A percentile compares a stretch with the other conserved stretches of the same genome.
Evolutionary conservation across 73 alveolate species (phyloP).

Genomic region (Diophrys sp.): DNA sequence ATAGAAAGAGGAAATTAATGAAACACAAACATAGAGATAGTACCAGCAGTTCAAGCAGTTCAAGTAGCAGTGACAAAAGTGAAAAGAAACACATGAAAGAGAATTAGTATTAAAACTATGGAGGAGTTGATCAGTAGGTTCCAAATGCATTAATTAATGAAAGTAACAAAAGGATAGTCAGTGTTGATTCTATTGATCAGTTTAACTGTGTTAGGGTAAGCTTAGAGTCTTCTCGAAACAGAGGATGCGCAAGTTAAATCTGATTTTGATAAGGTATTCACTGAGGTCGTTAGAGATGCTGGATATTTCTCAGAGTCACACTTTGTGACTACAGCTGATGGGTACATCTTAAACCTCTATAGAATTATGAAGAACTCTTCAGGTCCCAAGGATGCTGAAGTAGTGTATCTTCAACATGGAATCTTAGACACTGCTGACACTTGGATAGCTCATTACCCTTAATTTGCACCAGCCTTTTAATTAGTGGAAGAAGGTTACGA

Average conservation of each 20-base stretch:
- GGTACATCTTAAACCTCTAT: slow-evolving; percentile 46
- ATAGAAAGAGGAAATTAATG: too few relatives aligned
- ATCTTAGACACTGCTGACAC: slow-evolving; percentile 80
- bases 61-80: too few relatives aligned
- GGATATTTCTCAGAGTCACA: slow-evolving; percentile 55
- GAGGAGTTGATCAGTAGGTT: too few relatives aligned
- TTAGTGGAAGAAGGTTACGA: slow-evolving; percentile 76
- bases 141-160: too few relatives aligned
- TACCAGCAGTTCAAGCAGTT: too few relatives aligned
- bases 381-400: slow-evolving; percentile 31
- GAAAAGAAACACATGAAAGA: too few relatives aligned
- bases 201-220: neutral
- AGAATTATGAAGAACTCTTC: slow-evolving; percentile 19
- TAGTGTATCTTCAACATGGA: slow-evolving; percentile 85
- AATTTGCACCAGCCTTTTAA: slow-evolving; percentile 66
- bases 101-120: too few relatives aligned
- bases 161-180: too few relatives aligned
- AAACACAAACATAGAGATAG: too few relatives aligned
- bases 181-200: neutral
- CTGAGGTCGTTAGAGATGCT: slow-evolving; percentile 38
- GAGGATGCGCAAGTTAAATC: neutral
- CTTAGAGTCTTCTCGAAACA: neutral
- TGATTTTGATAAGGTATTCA: slow-evolving; percentile 27
- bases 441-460: slow-evolving; percentile 68
- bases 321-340: slow-evolving; percentile 59